Evolutionary conservation across 2,329 filamentous ascomycete genomes (phyloP), one percentile per base, ranked within the genome.

Genomic region (Diaporthe amygdali): DNA sequence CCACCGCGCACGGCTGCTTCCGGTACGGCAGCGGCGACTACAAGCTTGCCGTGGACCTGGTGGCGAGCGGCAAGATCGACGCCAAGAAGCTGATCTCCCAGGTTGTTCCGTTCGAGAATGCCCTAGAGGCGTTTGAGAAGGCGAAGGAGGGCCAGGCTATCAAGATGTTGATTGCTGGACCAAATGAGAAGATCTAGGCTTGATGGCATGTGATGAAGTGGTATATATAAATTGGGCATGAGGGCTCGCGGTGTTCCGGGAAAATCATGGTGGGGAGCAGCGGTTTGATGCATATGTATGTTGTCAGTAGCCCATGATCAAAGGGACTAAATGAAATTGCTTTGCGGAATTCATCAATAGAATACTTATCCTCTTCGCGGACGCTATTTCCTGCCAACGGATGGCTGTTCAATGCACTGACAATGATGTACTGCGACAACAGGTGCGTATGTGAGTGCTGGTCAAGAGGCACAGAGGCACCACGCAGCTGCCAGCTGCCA

Each of bases 11-110:
- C 79, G 96, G 96, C 27, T 95, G 92, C 74, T 98, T 98, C 87
- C 90, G 96, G 47, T 98, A 98, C 82, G 92, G 92, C 4, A 89
- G 90, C 68, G 95, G 95, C 25, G 96, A 98, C 82, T 98, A 98
- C 82, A 89, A 91, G 79, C 89, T 95, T 8, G 94, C 94, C 5
- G 87, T 98, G 55, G 90, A 94, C 74, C 86, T 98, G 73, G 90
- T 97, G 1, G 87, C 88, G 9, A 87, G 84, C 32, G 93, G 93
- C 63, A 90, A 90, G 80, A 89, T 98, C 49, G 90, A 93, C 54
- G 92, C 95, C 72, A 97, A 97, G 89, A 90, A 90, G 81, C 86
- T 98, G 73, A 91, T 98, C 74, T 94, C 93, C 17, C 88, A 88
- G 37, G 90, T 91, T 34, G 94, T 98, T 66, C 86, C 88, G 61